Conservation (phyloP, 257 asterid genomes). For the Forsythia viridissima region DNA sequence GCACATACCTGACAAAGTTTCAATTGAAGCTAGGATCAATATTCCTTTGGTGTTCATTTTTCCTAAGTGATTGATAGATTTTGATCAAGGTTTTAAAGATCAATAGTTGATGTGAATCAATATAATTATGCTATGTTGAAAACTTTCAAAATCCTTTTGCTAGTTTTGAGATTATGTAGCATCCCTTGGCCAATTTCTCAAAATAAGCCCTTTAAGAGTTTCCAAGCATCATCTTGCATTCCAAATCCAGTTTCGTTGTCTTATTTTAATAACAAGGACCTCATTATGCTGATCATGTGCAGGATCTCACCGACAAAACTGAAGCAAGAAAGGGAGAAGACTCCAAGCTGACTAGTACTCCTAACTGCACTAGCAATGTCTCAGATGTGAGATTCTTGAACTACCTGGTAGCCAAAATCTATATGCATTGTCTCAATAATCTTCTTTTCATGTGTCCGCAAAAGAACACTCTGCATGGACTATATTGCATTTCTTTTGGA, state of each 20-base stretch:
- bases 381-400: slow-evolving; percentile 38
- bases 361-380: slow-evolving; percentile 30
- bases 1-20: no score
- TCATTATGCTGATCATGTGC: slow-evolving; percentile 11
- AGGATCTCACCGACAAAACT: slow-evolving; percentile 39
- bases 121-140: background rate
- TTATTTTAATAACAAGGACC: background rate
- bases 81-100: background rate
- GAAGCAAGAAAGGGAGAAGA: slow-evolving; percentile 23
- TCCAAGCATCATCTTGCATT: background rate
- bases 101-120: background rate
- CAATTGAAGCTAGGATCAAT: no score
- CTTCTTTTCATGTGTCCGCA: background rate
- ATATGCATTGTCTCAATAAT: background rate
- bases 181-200: background rate
- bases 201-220: background rate
- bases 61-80: background rate
- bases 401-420: no score
- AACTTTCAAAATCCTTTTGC: background rate
- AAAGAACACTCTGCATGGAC: background rate
- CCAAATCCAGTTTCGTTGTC: background rate
- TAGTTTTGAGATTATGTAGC: background rate
- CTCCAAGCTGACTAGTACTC: slow-evolving; percentile 20
- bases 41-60: background rate
- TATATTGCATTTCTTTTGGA: background rate